Percentiles rank a stretch among this genome's conserved stretches.
phyloP scores from a whole-genome alignment of 2,329 filamentous ascomycete genomes.

The Arthrobotrys pseudoclavata region DNA sequence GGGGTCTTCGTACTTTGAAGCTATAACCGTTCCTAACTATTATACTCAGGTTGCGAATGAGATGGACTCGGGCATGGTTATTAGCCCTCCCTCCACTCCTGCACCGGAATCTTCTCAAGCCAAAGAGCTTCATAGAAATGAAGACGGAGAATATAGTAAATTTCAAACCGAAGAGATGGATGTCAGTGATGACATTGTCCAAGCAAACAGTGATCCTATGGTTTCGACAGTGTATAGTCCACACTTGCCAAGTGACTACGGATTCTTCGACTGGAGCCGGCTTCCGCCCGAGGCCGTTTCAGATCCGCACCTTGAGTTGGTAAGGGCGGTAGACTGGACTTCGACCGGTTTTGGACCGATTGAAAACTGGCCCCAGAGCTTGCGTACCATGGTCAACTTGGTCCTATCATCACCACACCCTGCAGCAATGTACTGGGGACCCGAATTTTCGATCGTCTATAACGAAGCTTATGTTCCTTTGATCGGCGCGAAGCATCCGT shows the following conservation, averaged over 20 bases:
- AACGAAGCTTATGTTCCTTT: constrained; percentile 79
- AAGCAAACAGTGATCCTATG: background rate
- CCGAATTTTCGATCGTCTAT: constrained; percentile 77
- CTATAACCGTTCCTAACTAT: constrained; percentile 42
- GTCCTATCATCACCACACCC: constrained; percentile 84
- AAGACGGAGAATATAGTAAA: background rate
- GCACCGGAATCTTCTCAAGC: constrained; percentile 7
- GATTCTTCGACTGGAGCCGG: constrained; percentile 84
- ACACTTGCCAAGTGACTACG: constrained; percentile 47
- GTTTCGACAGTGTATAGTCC: constrained; percentile 53
- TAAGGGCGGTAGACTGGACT: constrained; percentile 79
- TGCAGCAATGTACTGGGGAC: constrained; percentile 83
- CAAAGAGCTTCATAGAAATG: background rate
- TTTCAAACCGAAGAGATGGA: constrained; percentile 39
- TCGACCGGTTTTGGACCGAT: constrained; percentile 81
- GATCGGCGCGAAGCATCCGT: constrained; percentile 82
- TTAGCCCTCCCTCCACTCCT: constrained; percentile 39
- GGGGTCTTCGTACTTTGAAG: constrained; percentile 20
- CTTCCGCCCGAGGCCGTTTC: constrained; percentile 75
- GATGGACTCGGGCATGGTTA: constrained; percentile 44
- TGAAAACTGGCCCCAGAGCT: constrained; percentile 77
- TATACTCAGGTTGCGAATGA: constrained; percentile 43
- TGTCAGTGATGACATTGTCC: constrained; percentile 31
- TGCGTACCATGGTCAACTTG: constrained; percentile 83
- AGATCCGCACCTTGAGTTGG: constrained; percentile 79